A percentile compares a stretch with the other conserved stretches of the same genome.
phyloP scores from a whole-genome alignment of 352 stramenopile species.

The Aphanomyces euteiches region DNA sequence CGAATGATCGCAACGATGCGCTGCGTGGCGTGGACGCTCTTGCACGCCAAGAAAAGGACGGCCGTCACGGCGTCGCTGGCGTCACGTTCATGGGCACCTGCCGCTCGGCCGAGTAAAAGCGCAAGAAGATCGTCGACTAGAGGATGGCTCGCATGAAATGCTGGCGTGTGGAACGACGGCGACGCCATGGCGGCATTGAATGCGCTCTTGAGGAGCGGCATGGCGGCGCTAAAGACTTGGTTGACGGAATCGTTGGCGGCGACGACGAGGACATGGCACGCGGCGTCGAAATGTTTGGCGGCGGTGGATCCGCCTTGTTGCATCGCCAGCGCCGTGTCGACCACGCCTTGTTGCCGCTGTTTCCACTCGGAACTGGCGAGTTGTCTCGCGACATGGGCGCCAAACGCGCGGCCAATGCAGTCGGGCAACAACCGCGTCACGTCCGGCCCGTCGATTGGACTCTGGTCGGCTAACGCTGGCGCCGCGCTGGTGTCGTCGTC shows the following conservation, averaged over 20 bases:
- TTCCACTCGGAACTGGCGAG: slow-evolving; percentile 66
- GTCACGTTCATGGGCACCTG: slow-evolving; percentile 74
- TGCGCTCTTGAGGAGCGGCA: slow-evolving; percentile 50
- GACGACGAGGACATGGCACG: slow-evolving; percentile 55
- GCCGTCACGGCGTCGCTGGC: slow-evolving; percentile 66
- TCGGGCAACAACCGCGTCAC: slow-evolving; percentile 35
- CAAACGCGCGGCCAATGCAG: slow-evolving; percentile 45
- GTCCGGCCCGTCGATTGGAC: slow-evolving; percentile 36
- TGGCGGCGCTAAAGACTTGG: slow-evolving; percentile 67
- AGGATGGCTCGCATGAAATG: slow-evolving; percentile 54
- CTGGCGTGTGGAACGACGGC: slow-evolving; percentile 53
- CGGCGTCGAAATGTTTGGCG: slow-evolving; percentile 59
- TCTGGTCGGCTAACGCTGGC: slow-evolving; percentile 33
- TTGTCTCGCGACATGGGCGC: slow-evolving; percentile 43
- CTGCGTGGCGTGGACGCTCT: slow-evolving; percentile 62
- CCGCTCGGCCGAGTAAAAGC: slow-evolving; percentile 46
- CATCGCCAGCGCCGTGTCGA: slow-evolving; percentile 48
- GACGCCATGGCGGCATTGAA: slow-evolving; percentile 58
- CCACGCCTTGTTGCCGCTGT: slow-evolving; percentile 48
- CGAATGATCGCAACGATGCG: slow-evolving; percentile 57
- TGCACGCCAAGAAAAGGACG: slow-evolving; percentile 77
- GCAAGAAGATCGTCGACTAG: slow-evolving; percentile 48
- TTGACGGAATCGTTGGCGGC: slow-evolving; percentile 57
- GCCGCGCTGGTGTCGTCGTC: slow-evolving; percentile 35
- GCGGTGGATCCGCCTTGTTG: slow-evolving; percentile 31